phyloP scores from a whole-genome alignment of 148 eudicot genomes.

The Chenopodium album region DNA sequence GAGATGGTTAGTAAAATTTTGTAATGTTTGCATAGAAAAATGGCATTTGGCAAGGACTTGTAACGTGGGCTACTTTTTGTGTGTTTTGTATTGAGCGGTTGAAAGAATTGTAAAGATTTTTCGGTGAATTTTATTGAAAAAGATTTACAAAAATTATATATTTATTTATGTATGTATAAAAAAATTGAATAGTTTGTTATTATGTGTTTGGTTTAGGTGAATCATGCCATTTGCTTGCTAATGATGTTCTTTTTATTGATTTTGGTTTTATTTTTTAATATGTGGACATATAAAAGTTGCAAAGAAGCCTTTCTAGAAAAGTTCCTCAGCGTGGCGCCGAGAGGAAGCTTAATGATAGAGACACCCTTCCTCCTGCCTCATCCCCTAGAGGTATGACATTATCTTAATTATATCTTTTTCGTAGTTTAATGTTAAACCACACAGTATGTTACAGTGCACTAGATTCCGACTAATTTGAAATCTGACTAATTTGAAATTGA shows the following conservation, averaged over 20 bases:
- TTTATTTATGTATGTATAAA: too few relatives aligned
- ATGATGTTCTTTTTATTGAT: constrained; percentile 8
- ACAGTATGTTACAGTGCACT: too few relatives aligned
- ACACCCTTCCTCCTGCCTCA: constrained; percentile 28
- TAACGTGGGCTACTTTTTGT: constrained; percentile 21
- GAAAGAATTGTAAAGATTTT: background rate
- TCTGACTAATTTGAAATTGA: too few relatives aligned
- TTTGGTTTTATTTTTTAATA: background rate
- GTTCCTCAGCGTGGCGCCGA: constrained; percentile 39
- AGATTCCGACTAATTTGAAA: too few relatives aligned
- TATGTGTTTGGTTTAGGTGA: background rate
- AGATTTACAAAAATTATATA: too few relatives aligned
- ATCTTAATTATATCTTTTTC: background rate
- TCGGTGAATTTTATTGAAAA: too few relatives aligned
- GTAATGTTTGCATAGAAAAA: background rate
- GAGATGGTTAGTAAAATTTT: constrained; percentile 8
- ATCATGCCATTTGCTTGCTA: constrained; percentile 3
- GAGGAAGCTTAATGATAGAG: constrained; percentile 42
- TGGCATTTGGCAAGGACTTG: constrained; percentile 2
- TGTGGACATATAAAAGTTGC: constrained; percentile 37
- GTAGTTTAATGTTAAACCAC: background rate
- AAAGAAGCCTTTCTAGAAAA: constrained; percentile 61
- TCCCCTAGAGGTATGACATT: constrained; percentile 53
- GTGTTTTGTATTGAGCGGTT: background rate
- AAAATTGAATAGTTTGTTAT: background rate